Evolutionary conservation across 768 basidiomycete species (phyloP), one percentile per base, ranked within the genome.

Genomic region (Leccinellum rugosiceps): DNA sequence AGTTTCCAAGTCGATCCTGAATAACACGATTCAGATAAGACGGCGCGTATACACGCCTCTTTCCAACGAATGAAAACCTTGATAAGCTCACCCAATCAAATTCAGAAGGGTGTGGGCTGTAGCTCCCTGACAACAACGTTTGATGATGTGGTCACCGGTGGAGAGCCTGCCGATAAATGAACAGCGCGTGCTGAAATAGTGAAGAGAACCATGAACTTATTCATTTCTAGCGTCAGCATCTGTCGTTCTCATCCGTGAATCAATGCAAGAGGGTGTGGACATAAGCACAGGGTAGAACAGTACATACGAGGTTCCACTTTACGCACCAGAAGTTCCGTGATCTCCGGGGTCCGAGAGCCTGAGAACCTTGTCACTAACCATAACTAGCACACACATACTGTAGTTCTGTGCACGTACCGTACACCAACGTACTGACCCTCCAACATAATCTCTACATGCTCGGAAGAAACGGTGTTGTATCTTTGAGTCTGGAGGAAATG

Each of bases 11-110:
- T 41, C 7, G 31, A 52, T 28, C 23, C 25, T 25, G 50, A 10
- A 50, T 28, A 41, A 51, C 34, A 52, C 6, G 28, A 28, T 28
- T 25, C 25, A n/a, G n/a, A 14, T 9, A n/a, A 1, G 11, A 38
- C 34, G 45, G 55, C 51, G 28, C 41, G 50, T 46, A 21, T 23
- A 53, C 57, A 58, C 43, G 44, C 61, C 60, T 62, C 15, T 43
- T 50, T 38, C 34, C 23, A 10, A 25, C 14, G 10, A n/a, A n/a
- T n/a, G n/a, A 26, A 53, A 56, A 56, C 50, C n/a, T 52, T 32
- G 54, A 43, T 52, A 30, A 43, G 30, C 44, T 30, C 38, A 28
- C 23, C 26, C 11, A 17, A 61, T 41, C 49, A 41, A 26, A 23
- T 23, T 32, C 34, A 51, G 44, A 17, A 56, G 21, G 31, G 31